Percentiles rank a stretch among this genome's conserved stretches.
Conservation (phyloP, 768 basidiomycete genomes). For the Boletus edulis region DNA sequence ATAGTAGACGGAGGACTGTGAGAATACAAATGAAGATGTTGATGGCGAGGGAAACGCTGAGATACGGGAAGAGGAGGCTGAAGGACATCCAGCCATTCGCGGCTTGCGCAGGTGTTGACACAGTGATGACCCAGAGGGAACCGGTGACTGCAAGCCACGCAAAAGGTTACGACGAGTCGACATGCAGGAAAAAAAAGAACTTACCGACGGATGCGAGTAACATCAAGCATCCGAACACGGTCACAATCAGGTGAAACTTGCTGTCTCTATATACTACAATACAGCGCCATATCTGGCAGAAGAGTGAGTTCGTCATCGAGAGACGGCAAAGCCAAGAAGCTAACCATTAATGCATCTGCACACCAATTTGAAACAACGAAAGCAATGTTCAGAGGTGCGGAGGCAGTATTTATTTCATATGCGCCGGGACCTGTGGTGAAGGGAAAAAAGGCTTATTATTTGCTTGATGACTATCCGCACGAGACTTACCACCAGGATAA, state of each 20-base stretch:
- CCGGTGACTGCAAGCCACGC: constrained; percentile 21
- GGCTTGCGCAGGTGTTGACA: constrained; percentile 22
- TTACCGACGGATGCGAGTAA: constrained; percentile 25
- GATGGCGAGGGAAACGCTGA: constrained; percentile 32
- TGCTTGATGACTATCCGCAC: background rate
- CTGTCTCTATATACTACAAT: constrained; percentile 32
- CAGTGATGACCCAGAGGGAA: constrained; percentile 27
- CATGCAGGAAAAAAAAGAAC: background rate
- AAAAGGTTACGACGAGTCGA: background rate
- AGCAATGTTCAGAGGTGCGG: constrained; percentile 25
- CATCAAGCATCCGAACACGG: constrained; percentile 17
- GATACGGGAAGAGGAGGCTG: constrained; percentile 30
- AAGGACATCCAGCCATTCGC: constrained; percentile 31
- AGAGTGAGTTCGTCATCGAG: background rate
- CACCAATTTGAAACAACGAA: constrained; percentile 33
- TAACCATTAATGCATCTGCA: constrained; percentile 31
- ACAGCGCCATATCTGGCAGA: constrained; percentile 30
- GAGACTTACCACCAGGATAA: constrained; percentile 28
- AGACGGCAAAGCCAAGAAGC: background rate
- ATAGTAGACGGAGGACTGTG: constrained; percentile 31
- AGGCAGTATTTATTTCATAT: constrained; percentile 25
- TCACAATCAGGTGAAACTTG: constrained; percentile 15
- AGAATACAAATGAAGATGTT: constrained; percentile 31
- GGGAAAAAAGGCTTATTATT: too few relatives aligned
- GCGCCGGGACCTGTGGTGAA: constrained; percentile 20